Base-by-base conservation (phyloP, 371 early-diverging fungal species). In the Mucor plumbeus region DNA sequence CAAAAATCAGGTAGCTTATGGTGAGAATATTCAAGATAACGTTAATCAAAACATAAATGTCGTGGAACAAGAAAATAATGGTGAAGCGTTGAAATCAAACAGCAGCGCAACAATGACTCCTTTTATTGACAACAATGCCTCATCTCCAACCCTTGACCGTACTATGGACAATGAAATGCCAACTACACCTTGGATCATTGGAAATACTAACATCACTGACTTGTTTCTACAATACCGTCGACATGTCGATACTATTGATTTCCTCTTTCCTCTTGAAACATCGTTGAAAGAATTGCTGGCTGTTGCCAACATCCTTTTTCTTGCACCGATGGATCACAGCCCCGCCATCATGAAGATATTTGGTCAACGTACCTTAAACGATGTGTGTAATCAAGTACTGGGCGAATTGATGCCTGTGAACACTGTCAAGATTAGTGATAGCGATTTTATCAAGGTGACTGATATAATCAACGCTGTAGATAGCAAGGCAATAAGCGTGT, bases 321-420 rank as follows among this genome's bases (percentile, higher is more conserved):
- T 69, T 64, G 69, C 64, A 35, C 64, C 60, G 3, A 69, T 64
- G 64, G 64, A 64, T 54, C 68, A 67, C 62, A 67, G 63, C 56
- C 15, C 62, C 21, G 63, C 6, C 40, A 61, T 62, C 57, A 31
- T 56, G n/a, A 67, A 67, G 63, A 59, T 65, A 61, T 70, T 65
- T 65, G 70, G 65, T 31, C 70, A 65, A 70, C 0, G 41, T 62
- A 56, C 62, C 63, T 63, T 64, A 41, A 55, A 63, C 50, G 64
- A 64, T 71, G 64, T 61, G 67, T 71, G 67, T 14, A 63, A 71
- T 55, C 56, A 67, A 67, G 71, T 71, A 38, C 67, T 71, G 60
- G 64, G 53, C 41, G 64, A 71, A 64, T 48, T 64, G 57, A 67
- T 71, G 48, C 67, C 56, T 60, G 67, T 3, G 17, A 59, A 66